phyloP scores from a whole-genome alignment of 148 eudicot genomes.

The Camellia sinensis region DNA sequence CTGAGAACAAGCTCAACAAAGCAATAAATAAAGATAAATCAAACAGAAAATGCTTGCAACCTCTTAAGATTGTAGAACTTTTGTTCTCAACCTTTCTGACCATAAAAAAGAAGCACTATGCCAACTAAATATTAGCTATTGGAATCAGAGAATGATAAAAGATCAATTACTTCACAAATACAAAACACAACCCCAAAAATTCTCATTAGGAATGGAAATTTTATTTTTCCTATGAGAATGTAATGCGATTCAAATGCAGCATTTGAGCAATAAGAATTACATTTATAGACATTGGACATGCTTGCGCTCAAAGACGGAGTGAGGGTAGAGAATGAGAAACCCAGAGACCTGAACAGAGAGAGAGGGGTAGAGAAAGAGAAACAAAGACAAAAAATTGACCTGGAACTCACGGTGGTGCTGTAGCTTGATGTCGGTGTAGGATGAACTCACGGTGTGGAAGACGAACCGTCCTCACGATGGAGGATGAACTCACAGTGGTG shows the following conservation, averaged over 20 bases:
- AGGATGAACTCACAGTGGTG: no score
- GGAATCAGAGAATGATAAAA: neutral
- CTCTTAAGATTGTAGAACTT: neutral
- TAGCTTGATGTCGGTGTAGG: no score
- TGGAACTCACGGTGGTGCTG: no score
- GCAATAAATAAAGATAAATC: neutral
- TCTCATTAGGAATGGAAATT: neutral
- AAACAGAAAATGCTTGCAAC: neutral
- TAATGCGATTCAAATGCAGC: neutral
- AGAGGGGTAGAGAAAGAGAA: no score
- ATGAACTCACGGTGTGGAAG: no score
- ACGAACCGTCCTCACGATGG: no score
- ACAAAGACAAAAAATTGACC: no score
- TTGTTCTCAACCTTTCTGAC: neutral
- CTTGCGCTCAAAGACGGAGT: neutral
- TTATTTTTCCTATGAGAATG: neutral
- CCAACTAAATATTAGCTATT: neutral
- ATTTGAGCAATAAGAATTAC: neutral
- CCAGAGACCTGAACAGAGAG: no score
- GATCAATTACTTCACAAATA: neutral
- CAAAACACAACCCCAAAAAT: neutral
- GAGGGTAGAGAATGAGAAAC: no score
- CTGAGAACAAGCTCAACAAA: neutral
- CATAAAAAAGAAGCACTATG: neutral
- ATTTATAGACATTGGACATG: neutral